Evolutionary conservation across 352 stramenopile species (phyloP).

Genomic region (Phytophthora fragariae): DNA sequence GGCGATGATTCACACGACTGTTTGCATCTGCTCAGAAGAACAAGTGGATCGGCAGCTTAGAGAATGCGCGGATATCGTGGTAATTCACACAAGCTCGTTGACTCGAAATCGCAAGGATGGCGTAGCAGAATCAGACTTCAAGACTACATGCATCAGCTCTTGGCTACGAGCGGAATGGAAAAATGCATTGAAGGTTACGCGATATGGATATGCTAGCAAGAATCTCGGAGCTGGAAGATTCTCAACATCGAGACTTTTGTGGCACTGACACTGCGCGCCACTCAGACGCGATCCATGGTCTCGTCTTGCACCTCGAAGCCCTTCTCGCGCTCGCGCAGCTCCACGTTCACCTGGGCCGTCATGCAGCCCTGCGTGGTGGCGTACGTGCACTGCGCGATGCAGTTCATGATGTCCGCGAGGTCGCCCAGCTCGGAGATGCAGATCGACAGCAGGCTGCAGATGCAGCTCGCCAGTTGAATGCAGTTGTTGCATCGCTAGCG

Average conservation of each 20-base stretch:
- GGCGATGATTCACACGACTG: too few relatives aligned
- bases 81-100: too few relatives aligned
- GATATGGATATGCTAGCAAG: conserved; percentile 13
- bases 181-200: conserved; percentile 23
- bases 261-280: too few relatives aligned
- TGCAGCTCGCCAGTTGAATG: conserved; percentile 78
- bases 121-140: too few relatives aligned
- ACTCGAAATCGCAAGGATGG: too few relatives aligned
- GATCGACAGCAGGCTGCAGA: conserved; percentile 83
- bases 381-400: conserved; percentile 93
- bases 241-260: conserved; percentile 5
- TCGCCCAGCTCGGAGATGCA: conserved; percentile 75
- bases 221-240: conserved; percentile 18
- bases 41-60: too few relatives aligned
- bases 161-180: conserved; percentile 6
- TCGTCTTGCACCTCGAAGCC: conserved; percentile 52
- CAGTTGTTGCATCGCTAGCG: conserved; percentile 94
- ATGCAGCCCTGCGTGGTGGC: conserved; percentile 93
- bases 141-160: too few relatives aligned
- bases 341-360: conserved; percentile 93
- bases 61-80: too few relatives aligned
- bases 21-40: too few relatives aligned
- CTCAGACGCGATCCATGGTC: conserved; percentile 75
- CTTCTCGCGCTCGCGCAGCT: conserved; percentile 90
- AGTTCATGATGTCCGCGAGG: conserved; percentile 84